Conservation (phyloP, 106 monocot genomes). For the Hemerocallis citrina region DNA sequence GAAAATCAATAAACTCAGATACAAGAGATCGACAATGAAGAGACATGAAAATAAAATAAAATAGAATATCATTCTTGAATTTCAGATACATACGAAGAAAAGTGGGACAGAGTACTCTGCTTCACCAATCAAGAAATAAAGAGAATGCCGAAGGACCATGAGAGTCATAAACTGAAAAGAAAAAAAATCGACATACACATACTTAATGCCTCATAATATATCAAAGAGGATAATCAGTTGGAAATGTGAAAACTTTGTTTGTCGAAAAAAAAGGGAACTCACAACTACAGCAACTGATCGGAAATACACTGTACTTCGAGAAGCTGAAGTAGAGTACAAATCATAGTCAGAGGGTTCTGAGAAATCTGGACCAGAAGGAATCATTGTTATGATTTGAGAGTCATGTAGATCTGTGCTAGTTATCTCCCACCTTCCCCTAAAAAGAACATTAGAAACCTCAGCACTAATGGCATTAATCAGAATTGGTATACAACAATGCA, state of each 20-base stretch:
- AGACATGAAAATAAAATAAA: too few species aligned
- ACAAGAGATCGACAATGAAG: too few species aligned
- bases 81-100: slow-evolving; percentile 39
- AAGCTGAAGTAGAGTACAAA: slow-evolving; percentile 29
- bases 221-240: not conserved
- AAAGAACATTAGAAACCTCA: not conserved
- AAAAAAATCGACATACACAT: not conserved
- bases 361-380: slow-evolving; percentile 33
- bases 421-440: slow-evolving; percentile 59
- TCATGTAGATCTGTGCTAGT: slow-evolving; percentile 42
- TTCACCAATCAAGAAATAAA: slow-evolving; percentile 59
- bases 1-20: too few species aligned
- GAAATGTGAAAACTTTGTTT: not conserved
- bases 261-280: slow-evolving; percentile 18
- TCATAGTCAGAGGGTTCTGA: slow-evolving; percentile 23
- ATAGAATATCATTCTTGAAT: not conserved
- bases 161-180: slow-evolving; percentile 67
- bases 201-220: not conserved
- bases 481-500: not conserved
- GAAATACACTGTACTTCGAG: slow-evolving; percentile 44
- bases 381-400: slow-evolving; percentile 56
- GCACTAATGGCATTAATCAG: not conserved
- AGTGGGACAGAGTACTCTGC: slow-evolving; percentile 49
- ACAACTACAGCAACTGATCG: slow-evolving; percentile 62
- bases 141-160: slow-evolving; percentile 63